Evolutionary conservation across 164 flowering plant genomes (phyloP), one percentile per base, ranked within the genome.

Genomic region (Nelumbo lutea): DNA sequence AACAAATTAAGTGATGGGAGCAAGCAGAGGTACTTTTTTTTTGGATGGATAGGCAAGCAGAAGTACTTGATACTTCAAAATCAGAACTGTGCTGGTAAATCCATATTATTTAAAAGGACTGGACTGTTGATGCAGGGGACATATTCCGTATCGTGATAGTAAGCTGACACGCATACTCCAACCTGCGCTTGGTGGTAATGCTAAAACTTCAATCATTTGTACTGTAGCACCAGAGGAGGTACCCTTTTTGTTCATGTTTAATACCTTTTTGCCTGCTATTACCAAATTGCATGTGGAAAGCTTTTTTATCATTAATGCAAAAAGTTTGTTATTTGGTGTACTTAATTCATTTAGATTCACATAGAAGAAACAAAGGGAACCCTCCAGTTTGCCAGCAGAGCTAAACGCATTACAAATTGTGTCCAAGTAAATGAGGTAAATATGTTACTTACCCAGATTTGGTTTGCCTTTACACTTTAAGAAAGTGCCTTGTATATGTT

Each of bases 191-290:
- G 97, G 97, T 77, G 98, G 98, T 44, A 96, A 96, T 87, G 97
- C 98, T 11, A 96, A 93, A 81, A 96, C 99, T 52, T 91, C 96
- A 64, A 93, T 96, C 48, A 93, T 96, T 46, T 93, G 99, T 70
- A 96, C 97, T 3, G 65, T 96, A 56, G 97, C 99, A 73, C 99
- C 99, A 63, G 99, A 95, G 80, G 97, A 95, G 97, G 96, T 94
- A 77, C 38, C 38, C 45, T 59, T 69, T 15, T 27, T 3, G 47
- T 27, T 9, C 48, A 66, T 77, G 55, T 1, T 2, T 39, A 42
- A n/a, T 15, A 13, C 46, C 68, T 27, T 46, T 8, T 10, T 44
- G 43, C 6, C 11, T 44, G 3, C 42, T 69, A 47, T 39, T 39
- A 5, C 42, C 43, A 14, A 51, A 10, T 53, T 11, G 3, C 41